Percentiles rank a stretch among this genome's conserved stretches.
phyloP scores from a whole-genome alignment of 179 eudicot genomes.

The Dionaea muscipula region DNA sequence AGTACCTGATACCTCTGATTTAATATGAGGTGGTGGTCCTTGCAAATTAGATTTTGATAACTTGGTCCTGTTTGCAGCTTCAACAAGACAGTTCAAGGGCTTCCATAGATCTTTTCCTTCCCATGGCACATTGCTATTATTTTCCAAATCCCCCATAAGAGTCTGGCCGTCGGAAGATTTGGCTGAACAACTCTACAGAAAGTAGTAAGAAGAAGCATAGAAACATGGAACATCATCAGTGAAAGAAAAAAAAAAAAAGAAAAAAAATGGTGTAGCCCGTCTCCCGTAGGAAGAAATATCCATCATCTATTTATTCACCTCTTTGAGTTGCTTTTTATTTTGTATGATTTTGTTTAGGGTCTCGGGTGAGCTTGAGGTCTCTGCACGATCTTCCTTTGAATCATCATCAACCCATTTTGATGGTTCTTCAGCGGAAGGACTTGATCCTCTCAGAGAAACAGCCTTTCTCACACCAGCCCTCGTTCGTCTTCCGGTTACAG shows the following conservation, averaged over 20 bases:
- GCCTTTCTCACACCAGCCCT: conserved; percentile 52
- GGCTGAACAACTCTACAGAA: conserved; percentile 46
- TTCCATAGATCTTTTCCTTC: conserved; percentile 80
- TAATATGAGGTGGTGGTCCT: conserved; percentile 36
- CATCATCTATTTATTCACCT: conserved; percentile 1
- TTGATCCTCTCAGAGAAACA: conserved; percentile 32
- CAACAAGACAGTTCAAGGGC: conserved; percentile 73
- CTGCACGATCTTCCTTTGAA: conserved; percentile 33
- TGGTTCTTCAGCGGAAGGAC: conserved; percentile 35
- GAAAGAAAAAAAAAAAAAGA: not conserved
- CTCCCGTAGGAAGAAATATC: not conserved
- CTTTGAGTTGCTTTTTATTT: conserved; percentile 51
- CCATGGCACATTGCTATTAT: conserved; percentile 29
- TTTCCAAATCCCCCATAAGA: conserved; percentile 32
- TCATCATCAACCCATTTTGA: conserved; percentile 56
- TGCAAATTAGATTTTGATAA: conserved; percentile 43
- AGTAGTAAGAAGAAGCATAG: not conserved
- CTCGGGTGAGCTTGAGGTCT: conserved; percentile 71
- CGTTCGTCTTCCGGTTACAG: conserved; percentile 70
- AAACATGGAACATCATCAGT: not conserved
- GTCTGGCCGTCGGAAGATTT: conserved; percentile 33
- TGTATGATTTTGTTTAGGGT: conserved; percentile 51
- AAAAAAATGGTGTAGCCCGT: not conserved
- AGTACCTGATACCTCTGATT: conserved; percentile 33
- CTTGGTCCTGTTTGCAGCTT: conserved; percentile 81